Percentiles rank a stretch among this genome's conserved stretches.
These are phyloP conservation scores for Acacia acuminata DNA, from an alignment of 306 rosid genomes.

Conservation along the genomic window DNA sequence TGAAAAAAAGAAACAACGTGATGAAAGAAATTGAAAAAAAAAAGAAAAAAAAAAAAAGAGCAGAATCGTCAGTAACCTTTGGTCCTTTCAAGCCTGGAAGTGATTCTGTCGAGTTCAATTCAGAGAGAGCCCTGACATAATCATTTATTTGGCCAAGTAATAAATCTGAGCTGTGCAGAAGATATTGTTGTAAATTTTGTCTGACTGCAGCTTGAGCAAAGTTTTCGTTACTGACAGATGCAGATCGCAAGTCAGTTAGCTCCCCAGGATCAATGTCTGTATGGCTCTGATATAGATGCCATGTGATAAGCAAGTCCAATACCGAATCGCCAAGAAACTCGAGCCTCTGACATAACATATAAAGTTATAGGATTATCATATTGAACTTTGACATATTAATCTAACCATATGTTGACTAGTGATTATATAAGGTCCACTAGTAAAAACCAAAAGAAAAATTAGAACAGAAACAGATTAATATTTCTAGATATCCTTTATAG, in stretches of 20 bases:
- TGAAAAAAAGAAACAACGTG: not conserved
- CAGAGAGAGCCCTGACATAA: conserved; percentile 58
- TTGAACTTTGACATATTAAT: conserved; percentile 26
- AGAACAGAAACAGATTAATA: not conserved
- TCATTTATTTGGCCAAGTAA: conserved; percentile 72
- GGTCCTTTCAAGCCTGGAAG: conserved; percentile 64
- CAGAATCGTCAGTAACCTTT: conserved; percentile 50
- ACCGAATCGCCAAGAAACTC: conserved; percentile 96
- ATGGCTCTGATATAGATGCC: conserved; percentile 73
- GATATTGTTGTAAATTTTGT: conserved; percentile 67
- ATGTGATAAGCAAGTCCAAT: conserved; percentile 85
- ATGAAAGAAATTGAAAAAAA: not conserved
- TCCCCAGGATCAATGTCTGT: conserved; percentile 81
- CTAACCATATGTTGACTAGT: not conserved
- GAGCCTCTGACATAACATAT: conserved; percentile 69
- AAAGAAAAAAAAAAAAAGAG: not conserved
- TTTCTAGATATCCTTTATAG: conserved; percentile 1
- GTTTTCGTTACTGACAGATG: conserved; percentile 84
- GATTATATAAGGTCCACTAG: not conserved
- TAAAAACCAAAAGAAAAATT: not conserved
- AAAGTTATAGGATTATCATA: conserved; percentile 12
- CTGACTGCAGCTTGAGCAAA: conserved; percentile 89
- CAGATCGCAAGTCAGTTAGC: conserved; percentile 91
- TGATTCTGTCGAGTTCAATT: conserved; percentile 38
- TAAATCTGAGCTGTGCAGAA: conserved; percentile 67